phyloP scores from a whole-genome alignment of 139 green algal genomes.

The Closterium sp. region DNA sequence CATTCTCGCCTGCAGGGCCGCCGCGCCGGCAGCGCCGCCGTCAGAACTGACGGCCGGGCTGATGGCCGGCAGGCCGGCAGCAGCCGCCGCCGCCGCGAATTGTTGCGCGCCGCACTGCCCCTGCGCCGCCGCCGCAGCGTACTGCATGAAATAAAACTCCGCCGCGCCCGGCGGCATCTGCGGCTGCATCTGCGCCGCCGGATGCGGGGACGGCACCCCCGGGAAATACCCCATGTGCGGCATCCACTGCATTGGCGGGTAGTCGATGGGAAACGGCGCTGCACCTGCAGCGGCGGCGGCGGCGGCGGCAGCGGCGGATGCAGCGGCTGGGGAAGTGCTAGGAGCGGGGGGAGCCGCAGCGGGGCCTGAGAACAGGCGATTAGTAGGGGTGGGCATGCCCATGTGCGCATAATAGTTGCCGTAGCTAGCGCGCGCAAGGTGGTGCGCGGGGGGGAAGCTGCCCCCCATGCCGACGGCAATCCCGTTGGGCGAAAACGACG shows the following conservation, averaged over 20 bases:
- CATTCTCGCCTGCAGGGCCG: not conserved
- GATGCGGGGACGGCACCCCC: not conserved
- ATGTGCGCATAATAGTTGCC: not conserved
- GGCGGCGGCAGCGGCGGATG: not conserved
- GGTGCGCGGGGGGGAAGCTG: not conserved
- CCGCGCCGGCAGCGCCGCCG: no score
- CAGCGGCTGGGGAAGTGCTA: not conserved
- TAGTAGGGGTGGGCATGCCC: not conserved
- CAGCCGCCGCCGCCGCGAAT: not conserved
- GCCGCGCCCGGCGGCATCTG: not conserved
- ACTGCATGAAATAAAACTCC: not conserved
- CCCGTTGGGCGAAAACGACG: not conserved
- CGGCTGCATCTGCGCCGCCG: not conserved
- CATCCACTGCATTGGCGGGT: not conserved
- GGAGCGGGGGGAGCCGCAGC: not conserved
- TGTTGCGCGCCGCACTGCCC: not conserved
- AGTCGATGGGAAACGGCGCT: not conserved
- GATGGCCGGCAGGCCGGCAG: not conserved
- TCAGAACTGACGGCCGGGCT: not conserved
- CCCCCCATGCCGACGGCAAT: not conserved
- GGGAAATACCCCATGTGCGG: not conserved
- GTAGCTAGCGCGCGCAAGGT: not conserved
- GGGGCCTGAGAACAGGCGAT: not conserved
- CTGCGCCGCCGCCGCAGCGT: not conserved
- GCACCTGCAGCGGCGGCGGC: not conserved